These are phyloP conservation scores for Isabelozyma pseudorhagii DNA, from an alignment of 805 yeast genomes.

Conservation along the genomic window DNA sequence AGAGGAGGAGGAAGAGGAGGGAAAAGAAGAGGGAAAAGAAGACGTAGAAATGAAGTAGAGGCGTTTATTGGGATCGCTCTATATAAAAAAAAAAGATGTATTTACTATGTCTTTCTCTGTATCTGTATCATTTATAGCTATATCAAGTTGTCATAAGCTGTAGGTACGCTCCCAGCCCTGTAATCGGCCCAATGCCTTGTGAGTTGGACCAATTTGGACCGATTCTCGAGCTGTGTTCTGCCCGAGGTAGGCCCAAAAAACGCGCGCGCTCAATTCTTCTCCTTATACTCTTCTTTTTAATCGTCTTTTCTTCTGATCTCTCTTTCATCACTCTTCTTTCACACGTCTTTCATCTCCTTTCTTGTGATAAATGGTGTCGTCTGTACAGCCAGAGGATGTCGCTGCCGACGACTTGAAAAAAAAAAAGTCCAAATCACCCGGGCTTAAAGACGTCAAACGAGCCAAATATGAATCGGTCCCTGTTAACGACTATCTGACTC, in stretches of 20 bases:
- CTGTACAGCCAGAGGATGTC: neutral
- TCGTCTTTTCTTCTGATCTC: neutral
- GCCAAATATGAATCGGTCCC: no score
- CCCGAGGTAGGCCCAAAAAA: no score
- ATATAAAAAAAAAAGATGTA: no score
- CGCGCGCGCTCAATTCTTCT: no score
- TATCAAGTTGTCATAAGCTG: neutral
- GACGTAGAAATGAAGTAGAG: no score
- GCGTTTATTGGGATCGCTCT: no score
- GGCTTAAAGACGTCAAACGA: neutral
- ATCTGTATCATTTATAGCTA: neutral
- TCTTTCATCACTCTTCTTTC: neutral
- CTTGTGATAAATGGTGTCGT: neutral
- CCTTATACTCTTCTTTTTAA: neutral
- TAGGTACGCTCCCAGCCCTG: no score
- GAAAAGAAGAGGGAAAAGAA: conserved; percentile 2
- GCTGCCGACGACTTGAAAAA: neutral
- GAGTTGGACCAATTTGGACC: no score
- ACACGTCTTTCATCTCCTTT: no score
- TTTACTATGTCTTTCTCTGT: no score
- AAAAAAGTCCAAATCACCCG: neutral
- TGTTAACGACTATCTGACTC: neutral
- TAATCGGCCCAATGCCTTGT: no score
- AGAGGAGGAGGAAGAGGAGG: conserved; percentile 25
- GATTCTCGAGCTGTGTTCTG: no score